A percentile compares a stretch with the other conserved stretches of the same genome.
phyloP scores from a whole-genome alignment of 768 basidiomycete genomes.

The Rhizopogon vinicolor region DNA sequence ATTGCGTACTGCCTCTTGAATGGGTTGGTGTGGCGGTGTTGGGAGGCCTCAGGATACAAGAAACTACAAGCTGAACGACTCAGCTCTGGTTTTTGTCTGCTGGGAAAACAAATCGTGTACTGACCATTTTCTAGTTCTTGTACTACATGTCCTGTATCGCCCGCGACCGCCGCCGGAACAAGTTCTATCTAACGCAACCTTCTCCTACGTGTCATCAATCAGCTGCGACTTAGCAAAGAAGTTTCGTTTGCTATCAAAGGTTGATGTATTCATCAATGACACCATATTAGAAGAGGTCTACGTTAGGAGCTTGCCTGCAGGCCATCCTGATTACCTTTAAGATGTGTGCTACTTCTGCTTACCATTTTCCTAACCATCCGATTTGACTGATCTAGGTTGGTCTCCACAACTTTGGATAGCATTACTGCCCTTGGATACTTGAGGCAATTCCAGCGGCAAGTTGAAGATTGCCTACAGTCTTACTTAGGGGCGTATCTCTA shows the following conservation, averaged over 20 bases:
- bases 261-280: slow-evolving; percentile 61
- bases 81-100: slow-evolving; percentile 20
- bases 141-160: slow-evolving; percentile 82
- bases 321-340: slow-evolving; percentile 49
- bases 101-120: not conserved
- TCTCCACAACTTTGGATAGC: slow-evolving; percentile 85
- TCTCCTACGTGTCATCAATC: slow-evolving; percentile 73
- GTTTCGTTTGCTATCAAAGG: slow-evolving; percentile 76
- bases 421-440: too few relatives aligned
- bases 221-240: slow-evolving; percentile 80
- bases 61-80: slow-evolving; percentile 71
- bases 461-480: too few relatives aligned
- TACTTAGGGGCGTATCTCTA: too few relatives aligned
- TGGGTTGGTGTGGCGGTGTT: slow-evolving; percentile 86
- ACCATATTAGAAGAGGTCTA: slow-evolving; percentile 83
- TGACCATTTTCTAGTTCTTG: slow-evolving; percentile 45
- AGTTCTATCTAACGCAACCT: slow-evolving; percentile 80
- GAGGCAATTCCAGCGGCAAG: too few relatives aligned
- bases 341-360: not conserved
- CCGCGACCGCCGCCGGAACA: slow-evolving; percentile 79
- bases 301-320: slow-evolving; percentile 86
- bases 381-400: slow-evolving; percentile 93
- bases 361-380: slow-evolving; percentile 63
- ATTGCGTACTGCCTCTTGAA: slow-evolving; percentile 11
- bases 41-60: slow-evolving; percentile 66